Evolutionary conservation across 73 alveolate species (phyloP).

Genomic region (Uronychia binucleata): DNA sequence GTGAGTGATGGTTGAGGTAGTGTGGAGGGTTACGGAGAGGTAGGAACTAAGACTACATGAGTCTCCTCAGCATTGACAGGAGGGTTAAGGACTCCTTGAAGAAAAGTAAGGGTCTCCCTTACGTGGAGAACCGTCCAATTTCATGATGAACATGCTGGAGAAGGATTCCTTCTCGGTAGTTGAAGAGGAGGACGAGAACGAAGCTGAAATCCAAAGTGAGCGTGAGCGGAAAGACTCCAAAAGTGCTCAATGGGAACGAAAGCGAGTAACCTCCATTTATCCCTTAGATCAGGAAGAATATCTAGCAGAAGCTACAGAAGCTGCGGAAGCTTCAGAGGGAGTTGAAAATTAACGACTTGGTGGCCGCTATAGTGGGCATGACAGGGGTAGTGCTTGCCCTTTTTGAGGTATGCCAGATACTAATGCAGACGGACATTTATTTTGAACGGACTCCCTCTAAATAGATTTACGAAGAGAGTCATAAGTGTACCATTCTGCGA

Average conservation of each 20-base stretch:
- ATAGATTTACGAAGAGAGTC: not conserved
- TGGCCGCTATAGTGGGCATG: constrained; percentile 29
- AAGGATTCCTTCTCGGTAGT: not conserved
- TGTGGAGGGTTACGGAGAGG: not conserved
- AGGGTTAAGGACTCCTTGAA: not conserved
- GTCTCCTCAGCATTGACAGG: not conserved
- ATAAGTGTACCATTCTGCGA: not conserved
- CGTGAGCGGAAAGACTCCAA: not conserved
- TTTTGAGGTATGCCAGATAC: not conserved
- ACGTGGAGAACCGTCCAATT: not conserved
- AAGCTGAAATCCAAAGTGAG: not conserved
- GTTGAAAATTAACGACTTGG: constrained; percentile 1
- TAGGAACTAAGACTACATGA: not conserved
- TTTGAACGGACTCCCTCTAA: not conserved
- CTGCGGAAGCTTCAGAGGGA: not conserved
- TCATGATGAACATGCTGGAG: not conserved
- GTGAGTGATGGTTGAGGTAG: constrained; percentile 3
- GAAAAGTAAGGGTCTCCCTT: not conserved
- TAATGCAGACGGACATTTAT: not conserved
- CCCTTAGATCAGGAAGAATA: not conserved
- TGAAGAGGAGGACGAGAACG: not conserved
- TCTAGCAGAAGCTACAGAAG: not conserved
- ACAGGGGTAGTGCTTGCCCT: constrained; percentile 23
- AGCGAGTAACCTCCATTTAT: not conserved
- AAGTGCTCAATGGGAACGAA: not conserved